Conservation (phyloP, 345 rosid species). For the Salix dunnii region DNA sequence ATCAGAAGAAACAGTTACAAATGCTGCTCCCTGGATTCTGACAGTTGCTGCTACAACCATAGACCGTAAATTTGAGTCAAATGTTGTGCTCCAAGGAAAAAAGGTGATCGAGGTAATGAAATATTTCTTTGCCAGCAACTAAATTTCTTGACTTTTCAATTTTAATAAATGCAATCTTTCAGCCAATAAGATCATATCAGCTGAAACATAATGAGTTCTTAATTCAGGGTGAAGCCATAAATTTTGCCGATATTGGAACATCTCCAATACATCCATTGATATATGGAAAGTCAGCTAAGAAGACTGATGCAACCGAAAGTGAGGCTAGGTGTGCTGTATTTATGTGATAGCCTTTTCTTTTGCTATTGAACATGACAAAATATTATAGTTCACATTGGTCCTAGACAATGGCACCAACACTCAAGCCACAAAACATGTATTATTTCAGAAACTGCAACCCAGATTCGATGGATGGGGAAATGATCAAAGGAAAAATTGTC, state of each 20-base stretch:
- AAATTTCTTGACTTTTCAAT: neutral
- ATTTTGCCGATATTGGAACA: constrained; percentile 46
- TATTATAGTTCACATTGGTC: constrained; percentile 25
- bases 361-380: constrained; percentile 10
- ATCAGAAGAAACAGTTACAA: constrained; percentile 41
- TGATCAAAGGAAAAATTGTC: constrained; percentile 65
- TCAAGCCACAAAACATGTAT: constrained; percentile 54
- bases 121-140: neutral
- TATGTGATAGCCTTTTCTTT: constrained; percentile 47
- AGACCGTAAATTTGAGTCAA: constrained; percentile 73
- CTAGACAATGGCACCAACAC: constrained; percentile 25
- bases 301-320: constrained; percentile 26
- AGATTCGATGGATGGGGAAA: constrained; percentile 39
- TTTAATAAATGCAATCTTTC: neutral
- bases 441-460: constrained; percentile 48
- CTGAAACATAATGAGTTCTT: neutral
- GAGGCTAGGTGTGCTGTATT: constrained; percentile 45
- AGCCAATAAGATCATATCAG: neutral
- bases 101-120: constrained; percentile 53
- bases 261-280: constrained; percentile 55
- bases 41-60: constrained; percentile 84
- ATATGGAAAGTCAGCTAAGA: constrained; percentile 55
- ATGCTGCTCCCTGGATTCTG: constrained; percentile 77
- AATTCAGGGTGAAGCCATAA: constrained; percentile 71
- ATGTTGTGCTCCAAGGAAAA: constrained; percentile 54